phyloP scores from a whole-genome alignment of 345 rosid species.

The Brassica juncea region DNA sequence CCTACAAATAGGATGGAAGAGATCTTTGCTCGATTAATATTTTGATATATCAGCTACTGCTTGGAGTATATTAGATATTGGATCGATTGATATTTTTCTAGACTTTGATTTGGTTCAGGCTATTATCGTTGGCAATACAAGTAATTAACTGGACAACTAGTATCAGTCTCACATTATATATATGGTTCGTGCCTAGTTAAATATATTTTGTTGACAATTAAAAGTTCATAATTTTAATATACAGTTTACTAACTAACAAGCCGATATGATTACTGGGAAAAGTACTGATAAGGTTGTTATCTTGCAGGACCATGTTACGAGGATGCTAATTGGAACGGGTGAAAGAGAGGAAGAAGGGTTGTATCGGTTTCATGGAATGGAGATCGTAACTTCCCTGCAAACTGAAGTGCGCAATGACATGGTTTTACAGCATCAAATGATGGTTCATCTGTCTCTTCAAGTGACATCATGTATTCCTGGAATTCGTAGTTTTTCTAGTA shows the following conservation, averaged over 20 bases:
- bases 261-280: no score
- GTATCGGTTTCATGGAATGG: no score
- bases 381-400: no score
- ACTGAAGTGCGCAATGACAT: no score
- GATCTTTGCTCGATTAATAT: conserved; percentile 15
- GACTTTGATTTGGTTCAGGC: neutral
- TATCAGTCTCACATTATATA: neutral
- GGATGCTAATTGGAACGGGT: no score
- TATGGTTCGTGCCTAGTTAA: neutral
- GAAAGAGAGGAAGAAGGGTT: no score
- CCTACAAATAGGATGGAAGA: conserved; percentile 20
- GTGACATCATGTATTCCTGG: no score
- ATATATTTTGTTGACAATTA: neutral
- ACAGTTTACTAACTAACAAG: neutral
- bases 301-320: no score
- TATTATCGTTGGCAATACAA: neutral
- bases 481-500: no score
- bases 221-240: neutral
- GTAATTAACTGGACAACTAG: neutral
- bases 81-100: neutral
- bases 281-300: no score
- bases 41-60: conserved; percentile 19
- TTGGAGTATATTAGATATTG: conserved; percentile 3
- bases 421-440: no score
- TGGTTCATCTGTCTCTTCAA: no score